A percentile compares a stretch with the other conserved stretches of the same genome.
These are phyloP conservation scores for Termitomyces sp. DNA, from an alignment of 768 basidiomycete species.

Conservation along the genomic window DNA sequence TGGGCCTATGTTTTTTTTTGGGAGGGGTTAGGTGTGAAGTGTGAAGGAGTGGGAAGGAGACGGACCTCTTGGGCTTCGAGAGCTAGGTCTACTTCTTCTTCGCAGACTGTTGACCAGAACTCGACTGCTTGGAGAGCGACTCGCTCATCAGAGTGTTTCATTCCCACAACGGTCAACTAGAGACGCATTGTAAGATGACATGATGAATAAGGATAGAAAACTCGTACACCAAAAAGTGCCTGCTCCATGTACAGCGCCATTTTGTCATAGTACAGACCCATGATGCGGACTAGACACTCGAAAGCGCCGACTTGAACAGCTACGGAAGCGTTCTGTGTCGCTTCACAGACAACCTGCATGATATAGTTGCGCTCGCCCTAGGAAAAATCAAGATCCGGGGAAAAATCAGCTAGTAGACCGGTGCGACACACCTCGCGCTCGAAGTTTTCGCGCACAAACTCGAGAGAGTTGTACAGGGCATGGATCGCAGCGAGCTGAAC, in stretches of 20 bases:
- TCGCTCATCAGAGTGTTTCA: constrained; percentile 88
- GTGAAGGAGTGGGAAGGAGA: not conserved
- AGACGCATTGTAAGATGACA: constrained; percentile 10
- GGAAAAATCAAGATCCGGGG: constrained; percentile 5
- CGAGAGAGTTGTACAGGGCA: constrained; percentile 91
- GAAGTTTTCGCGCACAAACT: constrained; percentile 97
- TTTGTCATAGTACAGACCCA: constrained; percentile 98
- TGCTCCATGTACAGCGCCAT: constrained; percentile 99
- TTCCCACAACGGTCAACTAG: constrained; percentile 93
- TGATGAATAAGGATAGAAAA: constrained; percentile 5
- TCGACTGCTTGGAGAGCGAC: constrained; percentile 97
- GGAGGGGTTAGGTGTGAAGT: not conserved
- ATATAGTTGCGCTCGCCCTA: constrained; percentile 99
- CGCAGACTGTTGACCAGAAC: constrained; percentile 99
- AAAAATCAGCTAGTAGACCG: not conserved
- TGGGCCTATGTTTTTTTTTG: constrained; percentile 49
- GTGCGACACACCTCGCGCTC: constrained; percentile 81
- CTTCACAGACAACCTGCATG: constrained; percentile 99
- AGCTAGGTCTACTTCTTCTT: constrained; percentile 91
- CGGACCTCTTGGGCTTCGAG: constrained; percentile 87
- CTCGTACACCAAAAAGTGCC: constrained; percentile 87
- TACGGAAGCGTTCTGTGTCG: constrained; percentile 79
- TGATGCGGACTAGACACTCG: constrained; percentile 92
- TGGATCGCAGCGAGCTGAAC: constrained; percentile 93
- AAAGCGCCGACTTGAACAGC: constrained; percentile 94